Conservation (phyloP, 306 rosid genomes). For the Medicago ruthenica region DNA sequence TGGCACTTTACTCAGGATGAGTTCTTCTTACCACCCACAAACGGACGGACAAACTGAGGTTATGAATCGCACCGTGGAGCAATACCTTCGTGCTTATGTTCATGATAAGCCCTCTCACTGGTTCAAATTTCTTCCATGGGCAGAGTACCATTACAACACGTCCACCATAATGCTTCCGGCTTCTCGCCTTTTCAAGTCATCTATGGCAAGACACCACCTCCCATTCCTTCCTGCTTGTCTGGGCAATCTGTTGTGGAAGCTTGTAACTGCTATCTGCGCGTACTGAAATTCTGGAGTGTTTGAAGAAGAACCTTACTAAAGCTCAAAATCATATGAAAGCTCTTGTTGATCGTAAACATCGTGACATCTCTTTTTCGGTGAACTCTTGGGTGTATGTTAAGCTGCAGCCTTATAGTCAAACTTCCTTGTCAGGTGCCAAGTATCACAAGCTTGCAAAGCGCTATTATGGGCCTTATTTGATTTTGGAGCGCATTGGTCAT, state of each 20-base stretch:
- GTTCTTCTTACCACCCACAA: no score
- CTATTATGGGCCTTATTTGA: neutral
- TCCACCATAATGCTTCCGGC: neutral
- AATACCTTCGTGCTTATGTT: neutral
- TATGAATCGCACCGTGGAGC: neutral
- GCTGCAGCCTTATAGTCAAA: neutral
- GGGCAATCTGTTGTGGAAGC: neutral
- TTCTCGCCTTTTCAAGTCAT: neutral
- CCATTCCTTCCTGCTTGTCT: neutral
- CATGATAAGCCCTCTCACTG: neutral
- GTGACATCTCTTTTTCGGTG: neutral
- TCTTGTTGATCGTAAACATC: neutral
- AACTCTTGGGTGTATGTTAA: neutral
- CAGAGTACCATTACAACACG: neutral
- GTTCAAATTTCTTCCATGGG: neutral
- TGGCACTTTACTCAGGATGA: no score
- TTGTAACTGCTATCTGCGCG: neutral
- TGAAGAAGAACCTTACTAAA: no score
- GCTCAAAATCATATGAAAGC: no score
- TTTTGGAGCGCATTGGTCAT: neutral
- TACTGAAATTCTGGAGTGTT: neutral
- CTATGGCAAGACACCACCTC: neutral
- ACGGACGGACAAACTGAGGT: neutral
- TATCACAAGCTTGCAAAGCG: neutral
- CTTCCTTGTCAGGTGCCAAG: neutral